Base-by-base conservation (phyloP, 306 rosid species). In the Lathyrus aphaca region DNA sequence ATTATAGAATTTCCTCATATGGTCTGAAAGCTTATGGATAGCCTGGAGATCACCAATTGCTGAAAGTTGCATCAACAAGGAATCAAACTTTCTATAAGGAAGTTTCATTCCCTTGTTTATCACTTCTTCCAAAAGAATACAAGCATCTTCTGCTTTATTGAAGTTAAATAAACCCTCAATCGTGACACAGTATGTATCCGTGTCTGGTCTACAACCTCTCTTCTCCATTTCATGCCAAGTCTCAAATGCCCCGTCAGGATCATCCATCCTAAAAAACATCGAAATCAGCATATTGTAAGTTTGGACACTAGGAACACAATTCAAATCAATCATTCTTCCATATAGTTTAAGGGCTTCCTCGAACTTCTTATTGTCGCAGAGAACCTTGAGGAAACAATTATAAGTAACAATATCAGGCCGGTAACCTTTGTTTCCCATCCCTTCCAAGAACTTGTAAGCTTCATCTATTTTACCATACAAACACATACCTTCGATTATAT, bases 391-490 rank as follows among this genome's bases (percentile, higher is more conserved):
- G 71, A 88, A 93, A 84, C 97, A 90, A 71, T 93, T 93, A 82
- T 85, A 90, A 42, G 97, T 88, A 54, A 90, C 91, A 27, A 93
- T 81, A 82, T 93, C 98, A 40, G 96, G 87, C 6, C 88, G 96
- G 75, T 90, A 93, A 74, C 97, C 97, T 80, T 85, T 93, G 84
- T 78, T 93, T 68, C 96, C 96, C 98, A 93, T 93, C 94, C 86
- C 96, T 57, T 88, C 87, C 74, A 93, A 77, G 75, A 93, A 90
- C 35, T 81, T 84, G 83, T 88, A 88, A 15, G 97, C 98, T 79
- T 78, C 89, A 12, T 82, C 86, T 35, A 84, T 77, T 79, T 87
- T 90, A 58, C 89, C 97, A 42, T 80, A 83, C 83, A 86, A 58
- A 80, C 94, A 90, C 94, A 90, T 90, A 64, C 97, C 98, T 77